A percentile compares a stretch with the other conserved stretches of the same genome.
Evolutionary conservation across 2,329 filamentous ascomycete genomes (phyloP).

Genomic region (Sphaerulina vaccinii): DNA sequence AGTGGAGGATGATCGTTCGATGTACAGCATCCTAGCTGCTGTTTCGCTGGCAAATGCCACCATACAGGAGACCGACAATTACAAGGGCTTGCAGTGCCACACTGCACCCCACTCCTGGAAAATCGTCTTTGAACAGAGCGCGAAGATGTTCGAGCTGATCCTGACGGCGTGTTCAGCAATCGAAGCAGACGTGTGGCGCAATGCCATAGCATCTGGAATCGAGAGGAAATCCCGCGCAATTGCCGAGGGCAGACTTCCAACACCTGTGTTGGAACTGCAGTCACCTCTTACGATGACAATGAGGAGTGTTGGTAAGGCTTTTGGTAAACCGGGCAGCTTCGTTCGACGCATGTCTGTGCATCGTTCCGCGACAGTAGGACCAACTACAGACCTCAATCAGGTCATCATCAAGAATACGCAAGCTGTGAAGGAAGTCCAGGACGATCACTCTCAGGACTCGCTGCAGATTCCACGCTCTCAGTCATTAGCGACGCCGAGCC

Average conservation of each 20-base stretch:
- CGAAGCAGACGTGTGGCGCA: conserved; percentile 80
- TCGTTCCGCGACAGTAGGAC: conserved; percentile 70
- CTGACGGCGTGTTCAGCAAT: conserved; percentile 79
- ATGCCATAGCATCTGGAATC: conserved; percentile 58
- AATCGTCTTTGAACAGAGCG: conserved; percentile 73
- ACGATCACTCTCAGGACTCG: conserved; percentile 43
- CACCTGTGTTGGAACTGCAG: conserved; percentile 53
- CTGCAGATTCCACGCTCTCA: conserved; percentile 73
- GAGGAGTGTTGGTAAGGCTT: conserved; percentile 70
- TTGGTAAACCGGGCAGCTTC: conserved; percentile 66
- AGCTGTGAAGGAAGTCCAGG: conserved; percentile 57
- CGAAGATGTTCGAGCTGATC: conserved; percentile 78
- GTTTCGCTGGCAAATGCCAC: conserved; percentile 65
- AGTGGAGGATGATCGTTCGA: conserved; percentile 60
- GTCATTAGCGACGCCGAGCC: conserved; percentile 69
- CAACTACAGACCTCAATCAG: conserved; percentile 67
- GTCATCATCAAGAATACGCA: conserved; percentile 86
- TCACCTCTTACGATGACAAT: conserved; percentile 68
- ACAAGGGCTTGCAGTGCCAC: conserved; percentile 79
- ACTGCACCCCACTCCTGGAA: conserved; percentile 91
- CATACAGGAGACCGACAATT: conserved; percentile 72
- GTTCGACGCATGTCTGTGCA: conserved; percentile 75
- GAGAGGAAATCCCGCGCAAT: conserved; percentile 52
- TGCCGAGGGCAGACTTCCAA: conserved; percentile 49
- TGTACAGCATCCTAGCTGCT: conserved; percentile 73